Base-by-base conservation (phyloP, 768 basidiomycete genomes). In the Termitomyces sp. region DNA sequence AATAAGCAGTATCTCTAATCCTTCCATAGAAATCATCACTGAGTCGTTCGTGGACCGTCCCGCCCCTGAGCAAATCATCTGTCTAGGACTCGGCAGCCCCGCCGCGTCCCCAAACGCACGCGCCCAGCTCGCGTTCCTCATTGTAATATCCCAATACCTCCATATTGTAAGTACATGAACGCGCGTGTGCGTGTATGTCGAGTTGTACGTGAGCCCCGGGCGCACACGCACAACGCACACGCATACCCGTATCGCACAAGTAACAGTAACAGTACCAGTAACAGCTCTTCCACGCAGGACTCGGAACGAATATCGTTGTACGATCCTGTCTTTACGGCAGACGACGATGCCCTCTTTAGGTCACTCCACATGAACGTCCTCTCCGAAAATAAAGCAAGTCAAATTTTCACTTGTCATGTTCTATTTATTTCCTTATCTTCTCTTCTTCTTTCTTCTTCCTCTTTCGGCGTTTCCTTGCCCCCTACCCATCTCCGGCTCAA, bases 31-130 rank as follows among this genome's bases (percentile, higher is more conserved):
- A 63, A 67, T 76, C 82, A 46, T 66, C 71, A 42, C 40, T 2
- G 71, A 73, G 38, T 75, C 74, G 40, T 56, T 83, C 31, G 63
- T 56, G 31, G 65, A 66, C 40, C 56, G 64, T 42, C 63, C 74
- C 51, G 62, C 65, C 14, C 66, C 79, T 68, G 61, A 69, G 9
- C 65, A 70, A 37, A 75, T 88, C 50, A 69, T 92, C 46, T 92
- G 90, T 71, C 81, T 92, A 14, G 90, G 90, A 11, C 76, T 92
- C 34, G 90, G 90, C 54, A 88, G 87, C 70, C 89, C 90, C n/a
- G 75, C 79, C 17, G 69, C 76, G 46, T 91, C 88, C 52, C 76
- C 76, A 53, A 83, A 83, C 59, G 80, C 90, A 42, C 82, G 86
- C 61, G 82, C 81, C 40, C 90, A 92, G 65, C 86, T 92, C 34